Conservation (phyloP, 345 rosid genomes). For the Corymbia maculata region DNA sequence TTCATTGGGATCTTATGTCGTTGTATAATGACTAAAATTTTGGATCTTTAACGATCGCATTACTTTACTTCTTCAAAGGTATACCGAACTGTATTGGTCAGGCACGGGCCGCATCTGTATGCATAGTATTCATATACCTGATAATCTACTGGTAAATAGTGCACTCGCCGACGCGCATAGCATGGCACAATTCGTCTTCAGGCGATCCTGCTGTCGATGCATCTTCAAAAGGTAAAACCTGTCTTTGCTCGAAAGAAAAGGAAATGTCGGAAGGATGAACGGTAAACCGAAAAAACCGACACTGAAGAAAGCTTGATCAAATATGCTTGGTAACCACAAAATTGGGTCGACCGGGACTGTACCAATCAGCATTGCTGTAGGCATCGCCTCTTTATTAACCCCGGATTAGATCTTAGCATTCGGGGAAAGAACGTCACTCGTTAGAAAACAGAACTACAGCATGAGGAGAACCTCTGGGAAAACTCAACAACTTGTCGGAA, state of each 20-base stretch:
- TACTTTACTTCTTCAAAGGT: not conserved
- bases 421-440: not conserved
- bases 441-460: not conserved
- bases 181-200: not conserved
- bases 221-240: not conserved
- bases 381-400: not conserved
- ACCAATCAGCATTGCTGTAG: not conserved
- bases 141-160: not conserved
- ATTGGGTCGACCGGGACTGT: not conserved
- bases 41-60: too few relatives aligned
- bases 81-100: fast-evolving
- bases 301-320: not conserved
- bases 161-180: not conserved
- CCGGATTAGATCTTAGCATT: not conserved
- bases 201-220: not conserved
- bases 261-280: not conserved
- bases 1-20: not conserved
- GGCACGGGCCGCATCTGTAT: not conserved
- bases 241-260: not conserved
- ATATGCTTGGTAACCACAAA: not conserved
- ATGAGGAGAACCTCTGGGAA: not conserved
- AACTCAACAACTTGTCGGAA: not conserved
- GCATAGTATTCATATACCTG: not conserved
- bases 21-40: not conserved
- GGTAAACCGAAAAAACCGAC: not conserved